These are phyloP conservation scores for Paecilomyces variotii DNA, from an alignment of 2,329 filamentous ascomycete genomes.

Conservation along the genomic window DNA sequence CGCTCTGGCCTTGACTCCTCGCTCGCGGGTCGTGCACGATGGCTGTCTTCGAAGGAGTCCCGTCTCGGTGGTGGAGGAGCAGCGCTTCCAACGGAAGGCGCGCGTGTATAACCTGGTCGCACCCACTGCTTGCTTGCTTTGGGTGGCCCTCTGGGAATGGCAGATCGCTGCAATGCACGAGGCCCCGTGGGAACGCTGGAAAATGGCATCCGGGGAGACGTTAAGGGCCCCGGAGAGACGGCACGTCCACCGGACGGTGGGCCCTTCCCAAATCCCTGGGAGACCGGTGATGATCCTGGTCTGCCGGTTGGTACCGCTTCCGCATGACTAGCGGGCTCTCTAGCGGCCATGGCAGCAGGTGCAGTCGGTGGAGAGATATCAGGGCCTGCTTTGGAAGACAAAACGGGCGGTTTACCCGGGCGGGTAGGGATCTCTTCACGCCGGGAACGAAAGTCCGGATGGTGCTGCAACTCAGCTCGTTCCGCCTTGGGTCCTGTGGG, in stretches of 20 bases:
- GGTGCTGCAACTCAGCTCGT: conserved; percentile 18
- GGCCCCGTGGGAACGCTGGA: conserved; percentile 35
- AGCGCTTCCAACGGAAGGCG: conserved; percentile 12
- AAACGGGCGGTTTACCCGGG: conserved; percentile 11
- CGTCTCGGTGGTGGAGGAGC: conserved; percentile 17
- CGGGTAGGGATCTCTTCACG: conserved; percentile 21
- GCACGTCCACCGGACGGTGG: conserved; percentile 18
- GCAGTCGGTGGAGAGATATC: conserved; percentile 30
- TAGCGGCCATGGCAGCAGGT: conserved; percentile 26
- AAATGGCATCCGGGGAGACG: conserved; percentile 28
- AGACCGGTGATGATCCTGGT: conserved; percentile 12
- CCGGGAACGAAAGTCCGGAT: conserved; percentile 16
- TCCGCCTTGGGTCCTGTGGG: conserved; percentile 39
- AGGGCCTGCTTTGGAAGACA: conserved; percentile 12
- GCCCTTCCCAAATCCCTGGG: conserved; percentile 18
- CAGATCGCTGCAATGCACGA: conserved; percentile 29
- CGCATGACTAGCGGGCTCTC: conserved; percentile 12
- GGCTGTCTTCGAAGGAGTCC: conserved; percentile 23
- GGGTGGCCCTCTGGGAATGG: conserved; percentile 21
- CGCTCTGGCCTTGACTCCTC: conserved; percentile 13
- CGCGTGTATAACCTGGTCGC: conserved; percentile 26
- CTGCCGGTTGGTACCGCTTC: conserved; percentile 15
- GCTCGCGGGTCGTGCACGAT: conserved; percentile 10
- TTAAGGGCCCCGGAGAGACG: conserved; percentile 23
- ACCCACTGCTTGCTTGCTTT: conserved; percentile 34